Percentiles rank a stretch among this genome's conserved stretches.
Conservation (phyloP, 768 basidiomycete species). For the Leccinum arenicola region DNA sequence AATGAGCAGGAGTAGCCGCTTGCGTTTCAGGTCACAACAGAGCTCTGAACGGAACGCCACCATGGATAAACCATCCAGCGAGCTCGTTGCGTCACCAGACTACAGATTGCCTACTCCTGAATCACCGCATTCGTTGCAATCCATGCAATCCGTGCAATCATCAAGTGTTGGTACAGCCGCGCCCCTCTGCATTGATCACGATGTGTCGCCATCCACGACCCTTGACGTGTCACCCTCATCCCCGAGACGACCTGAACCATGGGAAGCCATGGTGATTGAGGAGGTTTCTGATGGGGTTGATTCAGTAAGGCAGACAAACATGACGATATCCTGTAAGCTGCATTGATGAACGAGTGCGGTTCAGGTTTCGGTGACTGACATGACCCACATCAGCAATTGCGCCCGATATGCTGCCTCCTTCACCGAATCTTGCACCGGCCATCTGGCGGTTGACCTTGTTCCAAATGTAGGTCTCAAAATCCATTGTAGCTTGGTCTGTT, state of each 20-base stretch:
- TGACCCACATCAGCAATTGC: background rate
- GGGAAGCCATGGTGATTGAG: constrained; percentile 2
- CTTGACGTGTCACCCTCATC: background rate
- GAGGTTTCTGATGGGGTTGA: background rate
- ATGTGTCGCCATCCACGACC: background rate
- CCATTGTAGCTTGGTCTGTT: background rate
- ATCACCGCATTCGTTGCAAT: constrained; percentile 2
- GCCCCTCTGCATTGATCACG: background rate
- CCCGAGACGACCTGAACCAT: background rate
- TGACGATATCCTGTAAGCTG: constrained; percentile 12
- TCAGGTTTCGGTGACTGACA: background rate
- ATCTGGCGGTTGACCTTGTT: constrained; percentile 55
- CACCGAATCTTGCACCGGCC: constrained; percentile 34
- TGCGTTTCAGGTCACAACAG: background rate
- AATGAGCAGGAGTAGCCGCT: background rate
- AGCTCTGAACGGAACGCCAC: background rate
- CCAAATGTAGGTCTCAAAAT: constrained; percentile 40
- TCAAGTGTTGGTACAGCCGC: background rate
- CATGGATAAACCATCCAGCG: constrained; percentile 14
- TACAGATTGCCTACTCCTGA: constrained; percentile 16
- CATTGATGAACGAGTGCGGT: background rate
- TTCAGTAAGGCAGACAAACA: background rate
- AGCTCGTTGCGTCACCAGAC: constrained; percentile 10
- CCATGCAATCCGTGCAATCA: background rate
- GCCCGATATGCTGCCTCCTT: background rate